Evolutionary conservation across 2,329 filamentous ascomycete genomes (phyloP).

Genomic region (Hypoxylon sp.): DNA sequence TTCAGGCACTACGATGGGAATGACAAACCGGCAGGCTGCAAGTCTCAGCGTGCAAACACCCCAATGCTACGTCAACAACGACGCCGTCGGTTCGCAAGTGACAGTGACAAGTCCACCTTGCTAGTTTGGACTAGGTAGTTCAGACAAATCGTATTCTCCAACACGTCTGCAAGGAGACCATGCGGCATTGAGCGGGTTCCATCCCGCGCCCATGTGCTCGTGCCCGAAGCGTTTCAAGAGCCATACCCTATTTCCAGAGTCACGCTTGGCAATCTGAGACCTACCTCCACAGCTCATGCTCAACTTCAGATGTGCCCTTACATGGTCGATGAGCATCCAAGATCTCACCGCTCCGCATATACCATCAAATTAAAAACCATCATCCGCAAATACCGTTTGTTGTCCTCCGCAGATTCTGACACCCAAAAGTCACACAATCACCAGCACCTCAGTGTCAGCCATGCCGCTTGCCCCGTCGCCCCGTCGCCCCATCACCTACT

Average conservation of each 20-base stretch:
- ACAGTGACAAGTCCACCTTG: conserved; percentile 13
- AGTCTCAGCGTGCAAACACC: conserved; percentile 15
- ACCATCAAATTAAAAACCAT: background rate
- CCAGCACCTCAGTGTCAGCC: conserved; percentile 10
- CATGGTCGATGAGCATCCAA: conserved; percentile 2
- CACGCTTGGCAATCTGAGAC: conserved; percentile 33
- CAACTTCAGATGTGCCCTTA: background rate
- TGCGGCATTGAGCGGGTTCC: conserved; percentile 37
- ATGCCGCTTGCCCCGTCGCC: conserved; percentile 19
- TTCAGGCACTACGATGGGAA: conserved; percentile 39
- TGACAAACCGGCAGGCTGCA: conserved; percentile 29
- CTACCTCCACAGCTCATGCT: conserved; percentile 19
- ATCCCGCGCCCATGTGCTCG: conserved; percentile 42
- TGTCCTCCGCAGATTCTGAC: conserved; percentile 2
- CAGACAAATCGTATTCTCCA: conserved; percentile 23
- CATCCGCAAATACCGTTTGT: background rate
- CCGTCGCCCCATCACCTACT: conserved; percentile 10
- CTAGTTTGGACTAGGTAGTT: conserved; percentile 2
- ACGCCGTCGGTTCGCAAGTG: conserved; percentile 3
- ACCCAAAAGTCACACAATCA: conserved; percentile 12
- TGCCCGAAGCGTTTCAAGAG: conserved; percentile 36
- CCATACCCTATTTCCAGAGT: conserved; percentile 28
- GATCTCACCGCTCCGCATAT: background rate
- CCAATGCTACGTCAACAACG: conserved; percentile 28
- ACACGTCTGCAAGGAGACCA: conserved; percentile 20